phyloP scores from a whole-genome alignment of 2,329 filamentous ascomycete genomes.

The Corynespora cassiicola region DNA sequence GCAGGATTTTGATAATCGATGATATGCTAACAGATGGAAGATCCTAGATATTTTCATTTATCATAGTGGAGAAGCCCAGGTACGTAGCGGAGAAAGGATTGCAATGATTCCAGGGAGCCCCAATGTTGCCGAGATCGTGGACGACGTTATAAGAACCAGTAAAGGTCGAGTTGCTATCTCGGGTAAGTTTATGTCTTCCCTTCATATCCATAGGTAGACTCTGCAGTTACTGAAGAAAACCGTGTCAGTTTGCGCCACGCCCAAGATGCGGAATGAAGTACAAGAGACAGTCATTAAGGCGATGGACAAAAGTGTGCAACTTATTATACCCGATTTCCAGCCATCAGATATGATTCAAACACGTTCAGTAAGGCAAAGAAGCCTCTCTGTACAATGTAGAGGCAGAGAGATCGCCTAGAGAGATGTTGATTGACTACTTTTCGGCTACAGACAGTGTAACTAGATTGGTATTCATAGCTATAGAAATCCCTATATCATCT shows the following conservation, averaged over 20 bases:
- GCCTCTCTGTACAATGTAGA: too few relatives aligned
- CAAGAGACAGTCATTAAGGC: conserved; percentile 7
- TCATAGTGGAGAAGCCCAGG: too few relatives aligned
- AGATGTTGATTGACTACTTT: too few relatives aligned
- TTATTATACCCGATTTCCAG: conserved; percentile 18
- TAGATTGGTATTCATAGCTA: too few relatives aligned
- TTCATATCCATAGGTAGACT: neutral
- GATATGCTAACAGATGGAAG: too few relatives aligned
- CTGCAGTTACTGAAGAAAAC: conserved; percentile 7
- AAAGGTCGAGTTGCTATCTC: conserved; percentile 17
- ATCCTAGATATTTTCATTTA: too few relatives aligned
- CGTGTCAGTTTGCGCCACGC: conserved; percentile 12
- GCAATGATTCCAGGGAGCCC: conserved; percentile 13
- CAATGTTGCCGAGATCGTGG: conserved; percentile 16
- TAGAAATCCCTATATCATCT: too few relatives aligned
- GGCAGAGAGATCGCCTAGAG: too few relatives aligned
- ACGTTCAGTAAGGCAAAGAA: too few relatives aligned
- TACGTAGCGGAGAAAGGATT: too few relatives aligned
- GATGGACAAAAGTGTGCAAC: conserved; percentile 13
- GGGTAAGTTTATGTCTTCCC: conserved; percentile 13
- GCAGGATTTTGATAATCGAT: too few relatives aligned
- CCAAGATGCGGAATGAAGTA: conserved; percentile 11
- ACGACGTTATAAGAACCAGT: conserved; percentile 10
- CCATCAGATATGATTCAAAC: conserved; percentile 8
- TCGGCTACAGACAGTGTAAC: too few relatives aligned